Base-by-base conservation (phyloP, 2,329 filamentous ascomycete genomes). In the Cladosporium sp. region DNA sequence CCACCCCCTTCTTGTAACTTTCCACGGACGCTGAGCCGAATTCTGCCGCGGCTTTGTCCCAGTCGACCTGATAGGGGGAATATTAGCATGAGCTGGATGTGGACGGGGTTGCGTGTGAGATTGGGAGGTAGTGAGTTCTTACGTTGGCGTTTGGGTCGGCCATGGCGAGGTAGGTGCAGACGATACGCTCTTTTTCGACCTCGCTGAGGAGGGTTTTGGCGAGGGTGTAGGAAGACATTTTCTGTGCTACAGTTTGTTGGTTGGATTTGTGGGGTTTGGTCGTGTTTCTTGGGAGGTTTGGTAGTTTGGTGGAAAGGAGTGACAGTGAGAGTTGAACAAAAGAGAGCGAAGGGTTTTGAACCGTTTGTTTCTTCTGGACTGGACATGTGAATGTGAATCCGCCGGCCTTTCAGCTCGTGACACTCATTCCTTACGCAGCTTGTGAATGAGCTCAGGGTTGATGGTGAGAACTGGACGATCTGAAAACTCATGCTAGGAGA, bases 101-200 rank as follows among this genome's bases (percentile, higher is more conserved):
- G 32, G 32, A 18, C 2, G 32, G 25, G 35, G 19, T 42, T 38
- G 32, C 32, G 33, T n/a, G 18, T 38, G 20, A 19, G 19, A 27
- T 22, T 22, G 16, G 33, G 19, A 43, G 30, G 16, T 19, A 27
- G 27, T 4, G 38, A 18, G 25, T 8, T 47, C 54, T 40, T 52
- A 60, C 55, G 35, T 42, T 16, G 30, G 47, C 56, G 33, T 54
- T 50, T 36, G 40, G 41, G 11, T 57, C 53, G 42, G 43, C 51
- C 13, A 20, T 33, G 51, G 55, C 61, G 48, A 66, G 58, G 53
- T 52, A 60, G 49, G 59, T 43, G 46, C 53, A 57, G 33, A 66
- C 27, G 38, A 65, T 53, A 51, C 62, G 62, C 39, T 65, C 56
- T 51, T 63, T 66, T 25, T 66, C 63, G 30, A 19, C 43, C 3